Conservation (phyloP, 805 yeast genomes). For the Lipomyces orientalis region DNA sequence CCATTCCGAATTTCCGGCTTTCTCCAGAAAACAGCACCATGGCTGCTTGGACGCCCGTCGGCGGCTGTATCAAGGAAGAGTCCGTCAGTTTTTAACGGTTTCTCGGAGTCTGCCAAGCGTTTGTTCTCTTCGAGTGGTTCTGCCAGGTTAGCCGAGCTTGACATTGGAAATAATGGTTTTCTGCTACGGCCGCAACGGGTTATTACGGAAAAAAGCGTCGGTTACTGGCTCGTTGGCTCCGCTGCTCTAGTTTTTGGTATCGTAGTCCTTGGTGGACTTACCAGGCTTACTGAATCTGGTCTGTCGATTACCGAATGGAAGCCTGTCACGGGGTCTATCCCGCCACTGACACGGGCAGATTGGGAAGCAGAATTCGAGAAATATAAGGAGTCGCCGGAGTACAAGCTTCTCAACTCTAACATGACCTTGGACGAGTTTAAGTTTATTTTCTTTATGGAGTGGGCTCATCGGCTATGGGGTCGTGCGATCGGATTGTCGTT, state of each 20-base stretch:
- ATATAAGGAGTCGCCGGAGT: constrained; percentile 88
- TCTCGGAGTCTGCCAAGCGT: neutral
- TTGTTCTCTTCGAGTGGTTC: neutral
- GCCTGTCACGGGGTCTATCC: constrained; percentile 94
- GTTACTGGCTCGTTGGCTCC: constrained; percentile 86
- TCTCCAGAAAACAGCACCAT: neutral
- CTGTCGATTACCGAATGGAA: constrained; percentile 97
- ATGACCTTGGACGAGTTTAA: constrained; percentile 90
- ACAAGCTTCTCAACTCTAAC: constrained; percentile 84
- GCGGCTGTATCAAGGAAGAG: neutral
- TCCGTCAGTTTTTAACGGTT: neutral
- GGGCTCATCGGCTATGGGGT: constrained; percentile 95
- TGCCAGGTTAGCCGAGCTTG: neutral
- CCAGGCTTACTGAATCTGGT: constrained; percentile 95
- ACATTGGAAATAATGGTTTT: neutral
- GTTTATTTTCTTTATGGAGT: constrained; percentile 94
- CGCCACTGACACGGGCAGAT: constrained; percentile 78
- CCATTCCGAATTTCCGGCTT: neutral
- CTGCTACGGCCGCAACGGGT: constrained; percentile 9
- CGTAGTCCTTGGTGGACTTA: constrained; percentile 94
- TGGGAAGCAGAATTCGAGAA: constrained; percentile 87
- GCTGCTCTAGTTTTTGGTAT: constrained; percentile 92
- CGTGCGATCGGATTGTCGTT: constrained; percentile 85
- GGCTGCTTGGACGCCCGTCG: neutral
- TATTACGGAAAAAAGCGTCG: constrained; percentile 53